phyloP scores from a whole-genome alignment of 2,329 filamentous ascomycete genomes.

The Aspergillus intermedius region DNA sequence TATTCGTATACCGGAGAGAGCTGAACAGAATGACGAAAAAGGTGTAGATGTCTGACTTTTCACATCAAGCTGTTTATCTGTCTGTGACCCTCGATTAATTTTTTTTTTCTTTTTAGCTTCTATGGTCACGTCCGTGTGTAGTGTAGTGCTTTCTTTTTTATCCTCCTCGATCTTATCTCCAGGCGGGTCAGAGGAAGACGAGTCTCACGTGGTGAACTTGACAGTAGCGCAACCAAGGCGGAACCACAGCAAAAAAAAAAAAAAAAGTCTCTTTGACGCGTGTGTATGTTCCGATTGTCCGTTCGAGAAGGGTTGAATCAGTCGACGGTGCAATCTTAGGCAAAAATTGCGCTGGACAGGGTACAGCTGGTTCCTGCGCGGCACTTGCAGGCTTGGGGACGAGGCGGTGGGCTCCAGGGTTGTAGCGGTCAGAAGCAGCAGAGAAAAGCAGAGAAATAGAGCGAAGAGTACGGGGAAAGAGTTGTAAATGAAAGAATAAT shows the following conservation, averaged over 20 bases:
- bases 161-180: constrained; percentile 16
- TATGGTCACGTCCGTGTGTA: background rate
- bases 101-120: too few species aligned
- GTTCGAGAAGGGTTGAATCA: background rate
- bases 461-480: too few species aligned
- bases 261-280: background rate
- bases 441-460: background rate
- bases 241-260: background rate
- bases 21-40: constrained; percentile 4
- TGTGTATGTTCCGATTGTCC: background rate
- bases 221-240: background rate
- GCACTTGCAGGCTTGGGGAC: background rate
- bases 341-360: constrained; percentile 8
- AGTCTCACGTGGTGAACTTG: constrained; percentile 4
- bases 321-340: constrained; percentile 1
- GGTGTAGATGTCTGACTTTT: background rate
- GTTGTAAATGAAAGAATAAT: background rate
- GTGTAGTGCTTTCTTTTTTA: constrained; percentile 2
- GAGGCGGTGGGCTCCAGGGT: background rate
- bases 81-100: too few species aligned
- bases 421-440: constrained; percentile 14
- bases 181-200: constrained; percentile 7
- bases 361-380: background rate
- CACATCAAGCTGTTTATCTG: too few species aligned
- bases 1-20: too few species aligned